Evolutionary conservation across 352 stramenopile genomes (phyloP).

Genomic region (Vaucheria bursata): DNA sequence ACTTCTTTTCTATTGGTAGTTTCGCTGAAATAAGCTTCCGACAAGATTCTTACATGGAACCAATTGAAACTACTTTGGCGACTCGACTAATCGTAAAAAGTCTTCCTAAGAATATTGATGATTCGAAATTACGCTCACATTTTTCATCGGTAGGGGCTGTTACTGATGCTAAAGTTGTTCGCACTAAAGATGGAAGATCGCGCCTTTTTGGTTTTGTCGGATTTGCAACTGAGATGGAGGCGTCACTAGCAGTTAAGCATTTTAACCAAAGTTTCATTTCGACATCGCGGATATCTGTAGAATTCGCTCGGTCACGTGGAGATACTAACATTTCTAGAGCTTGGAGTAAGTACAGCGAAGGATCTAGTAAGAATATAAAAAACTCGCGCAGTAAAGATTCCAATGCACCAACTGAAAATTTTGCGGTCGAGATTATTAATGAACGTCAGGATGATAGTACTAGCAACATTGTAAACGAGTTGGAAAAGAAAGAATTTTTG

Average conservation of each 20-base stretch:
- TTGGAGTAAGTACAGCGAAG: conserved; percentile 77
- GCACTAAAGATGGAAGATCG: conserved; percentile 68
- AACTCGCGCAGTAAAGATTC: not conserved
- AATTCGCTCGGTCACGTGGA: conserved; percentile 54
- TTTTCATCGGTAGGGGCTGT: conserved; percentile 56
- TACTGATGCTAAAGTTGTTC: conserved; percentile 73
- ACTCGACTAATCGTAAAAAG: conserved; percentile 50
- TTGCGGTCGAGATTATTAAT: not conserved
- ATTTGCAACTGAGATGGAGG: conserved; percentile 51
- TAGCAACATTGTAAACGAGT: not conserved
- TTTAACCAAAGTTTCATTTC: conserved; percentile 74
- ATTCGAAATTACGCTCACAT: conserved; percentile 41
- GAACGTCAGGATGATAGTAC: not conserved
- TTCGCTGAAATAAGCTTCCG: too few species aligned
- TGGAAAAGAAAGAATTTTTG: conserved; percentile 51
- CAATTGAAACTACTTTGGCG: not conserved
- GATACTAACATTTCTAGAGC: conserved; percentile 52
- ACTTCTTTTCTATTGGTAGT: too few species aligned
- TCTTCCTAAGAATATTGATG: conserved; percentile 48
- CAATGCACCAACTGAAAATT: not conserved
- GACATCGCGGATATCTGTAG: conserved; percentile 70
- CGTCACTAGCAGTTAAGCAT: conserved; percentile 51
- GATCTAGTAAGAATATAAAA: conserved; percentile 47
- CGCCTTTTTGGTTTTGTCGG: conserved; percentile 58
- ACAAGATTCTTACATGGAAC: too few species aligned